Base-by-base conservation (phyloP, 495 filamentous ascomycete species). In the Cryomyces minteri region DNA sequence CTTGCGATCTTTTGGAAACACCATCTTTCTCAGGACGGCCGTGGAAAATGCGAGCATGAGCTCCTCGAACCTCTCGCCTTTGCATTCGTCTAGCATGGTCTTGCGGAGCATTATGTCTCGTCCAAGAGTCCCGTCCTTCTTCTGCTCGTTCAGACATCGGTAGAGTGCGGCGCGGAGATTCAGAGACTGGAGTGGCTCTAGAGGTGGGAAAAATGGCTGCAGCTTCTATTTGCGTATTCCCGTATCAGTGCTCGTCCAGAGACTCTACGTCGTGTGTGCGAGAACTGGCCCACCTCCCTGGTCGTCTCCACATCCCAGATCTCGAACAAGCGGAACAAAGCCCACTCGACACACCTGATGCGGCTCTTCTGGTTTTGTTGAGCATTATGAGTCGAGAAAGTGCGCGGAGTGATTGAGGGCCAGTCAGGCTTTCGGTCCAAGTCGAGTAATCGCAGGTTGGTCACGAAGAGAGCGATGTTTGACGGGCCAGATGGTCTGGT, bases 81-180 rank as follows among this genome's bases (percentile, higher is more conserved):
- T 54, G 43, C 87, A 94, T 50, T 94, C 85, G 58, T 94, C 87
- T 46, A 94, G 65, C 82, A 92, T 88, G 0, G 81, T 84, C 62
- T 88, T 93, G 38, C 87, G 75, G 36, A 93, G 62, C 4, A 85
- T 73, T 0, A 71, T 70, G 57, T 92, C 84, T 42, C 79, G 72
- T 7, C 83, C 81, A 14, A 93, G 65, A 1, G 83, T 69, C 7
- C 84, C 85, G 70, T 77, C 82, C 62, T 86, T 92, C 69, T 92
- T 93, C 42, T 82, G 66, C 31, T 86, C 79, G 46, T 82, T 79
- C 34, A 94, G 67, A 40, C 69, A 70, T 50, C 83, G 70, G 50
- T 84, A 84, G n/a, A 93, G 65, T 25, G 85, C 86, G 18, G 83
- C 77, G 48, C 87, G 83, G 9, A 94, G 74, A 56, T 93, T 93